Evolutionary conservation across 768 basidiomycete genomes (phyloP), one percentile per base, ranked within the genome.

Genomic region (Holtermannia corniformis): DNA sequence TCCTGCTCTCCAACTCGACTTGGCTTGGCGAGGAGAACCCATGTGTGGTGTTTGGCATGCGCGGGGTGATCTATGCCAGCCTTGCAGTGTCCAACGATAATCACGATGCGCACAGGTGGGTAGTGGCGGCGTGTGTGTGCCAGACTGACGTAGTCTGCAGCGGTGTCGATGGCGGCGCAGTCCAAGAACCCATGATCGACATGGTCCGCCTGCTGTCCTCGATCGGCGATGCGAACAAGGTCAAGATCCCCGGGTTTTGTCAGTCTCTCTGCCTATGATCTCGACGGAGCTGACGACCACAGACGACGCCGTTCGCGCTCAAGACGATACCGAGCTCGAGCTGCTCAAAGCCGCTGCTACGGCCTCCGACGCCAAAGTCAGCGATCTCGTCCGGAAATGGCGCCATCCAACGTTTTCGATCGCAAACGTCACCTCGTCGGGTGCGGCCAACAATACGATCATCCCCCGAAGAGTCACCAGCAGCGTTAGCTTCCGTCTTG

Each of bases 21-120:
- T 99, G 93, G 92, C 89, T 97, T 58, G 85, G 85, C 12, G 88
- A 95, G 61, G 82, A 85, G 58, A 80, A 82, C 4, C 92, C 95
- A 0, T 96, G 92, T 64, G 84, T 97, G 48, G 95, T 92, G 0
- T 95, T 93, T 68, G 95, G 95, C 3, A 75, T 96, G 51, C 80
- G 95, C 44, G 95, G 95, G 0, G 93, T 99, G 3, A 81, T 96
- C 1, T 91, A 92, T 65, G 89, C 87, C 48, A 79, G 81, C 27
- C 73, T 95, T 5, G 80, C 84, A 82, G 82, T 96, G 52, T 78
- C 78, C 3, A 87, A 81, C 57, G 73, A 78, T 24, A 76, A 79
- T 12, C 85, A 86, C 0, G 93, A 96, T 68, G 76, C 87, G 41
- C 95, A 99, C 70, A n/a, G n/a, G n/a, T n/a, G n/a, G n/a, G n/a